Evolutionary conservation across 202 grass and related monocot species (phyloP).

Genomic region (Alloteropsis angusta): DNA sequence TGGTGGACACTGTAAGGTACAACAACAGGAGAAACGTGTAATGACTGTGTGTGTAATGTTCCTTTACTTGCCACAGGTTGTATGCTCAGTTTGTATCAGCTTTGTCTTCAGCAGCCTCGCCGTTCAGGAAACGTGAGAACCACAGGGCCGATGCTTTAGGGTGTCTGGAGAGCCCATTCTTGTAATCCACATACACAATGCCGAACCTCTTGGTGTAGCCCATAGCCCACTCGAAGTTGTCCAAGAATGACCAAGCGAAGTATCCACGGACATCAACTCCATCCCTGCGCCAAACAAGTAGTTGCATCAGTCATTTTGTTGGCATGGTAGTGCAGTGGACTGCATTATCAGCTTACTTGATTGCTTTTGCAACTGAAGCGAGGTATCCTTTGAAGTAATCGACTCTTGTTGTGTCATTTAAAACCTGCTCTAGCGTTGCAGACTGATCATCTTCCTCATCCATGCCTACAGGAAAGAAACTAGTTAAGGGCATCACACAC

Average conservation of each 20-base stretch:
- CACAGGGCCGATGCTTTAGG: slow-evolving; percentile 66
- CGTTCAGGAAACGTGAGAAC: slow-evolving; percentile 70
- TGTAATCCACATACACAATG: slow-evolving; percentile 81
- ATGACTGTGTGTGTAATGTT: slow-evolving; percentile 25
- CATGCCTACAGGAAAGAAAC: slow-evolving; percentile 53
- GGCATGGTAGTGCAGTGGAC: neutral
- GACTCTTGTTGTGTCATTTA: slow-evolving; percentile 77
- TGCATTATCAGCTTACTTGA: slow-evolving; percentile 45
- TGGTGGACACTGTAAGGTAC: neutral
- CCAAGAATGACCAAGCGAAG: slow-evolving; percentile 68
- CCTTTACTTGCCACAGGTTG: slow-evolving; percentile 3
- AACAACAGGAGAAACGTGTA: slow-evolving; percentile 15
- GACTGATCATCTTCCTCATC: slow-evolving; percentile 83
- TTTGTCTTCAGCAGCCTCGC: slow-evolving; percentile 8
- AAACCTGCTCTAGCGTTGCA: slow-evolving; percentile 39
- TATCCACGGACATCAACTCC: slow-evolving; percentile 63
- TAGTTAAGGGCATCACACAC: slow-evolving; percentile 6
- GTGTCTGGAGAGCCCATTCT: slow-evolving; percentile 58
- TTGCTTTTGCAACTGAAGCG: slow-evolving; percentile 53
- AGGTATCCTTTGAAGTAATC: slow-evolving; percentile 79
- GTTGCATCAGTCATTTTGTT: neutral
- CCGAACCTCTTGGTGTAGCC: slow-evolving; percentile 85
- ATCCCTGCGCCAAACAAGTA: slow-evolving; percentile 40
- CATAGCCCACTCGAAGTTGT: slow-evolving; percentile 81
- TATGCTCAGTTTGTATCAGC: slow-evolving; percentile 21